phyloP scores from a whole-genome alignment of 2,329 filamentous ascomycete species.

The Aspergillus sp. region DNA sequence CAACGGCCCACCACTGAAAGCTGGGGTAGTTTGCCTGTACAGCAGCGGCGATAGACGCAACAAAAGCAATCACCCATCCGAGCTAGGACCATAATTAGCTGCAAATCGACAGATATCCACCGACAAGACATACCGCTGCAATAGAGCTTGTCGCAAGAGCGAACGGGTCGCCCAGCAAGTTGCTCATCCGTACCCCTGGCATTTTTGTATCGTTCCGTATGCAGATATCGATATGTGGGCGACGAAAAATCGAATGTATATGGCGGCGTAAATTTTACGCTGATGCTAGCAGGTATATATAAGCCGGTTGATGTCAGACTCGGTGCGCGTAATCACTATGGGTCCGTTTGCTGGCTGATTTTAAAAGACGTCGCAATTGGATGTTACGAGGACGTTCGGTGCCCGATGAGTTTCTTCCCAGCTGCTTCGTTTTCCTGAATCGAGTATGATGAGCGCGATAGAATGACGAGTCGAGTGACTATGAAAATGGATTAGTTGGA shows the following conservation, averaged over 20 bases:
- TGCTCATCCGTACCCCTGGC: constrained; percentile 70
- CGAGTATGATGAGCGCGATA: not conserved
- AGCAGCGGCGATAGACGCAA: constrained; percentile 75
- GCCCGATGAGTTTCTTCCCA: not conserved
- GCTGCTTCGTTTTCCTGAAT: not conserved
- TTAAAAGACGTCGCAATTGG: not conserved
- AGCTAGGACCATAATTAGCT: constrained; percentile 56
- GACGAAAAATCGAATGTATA: constrained; percentile 20
- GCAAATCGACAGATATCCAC: not conserved
- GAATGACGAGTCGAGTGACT: constrained; percentile 5
- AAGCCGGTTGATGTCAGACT: not conserved
- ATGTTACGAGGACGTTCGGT: constrained; percentile 1
- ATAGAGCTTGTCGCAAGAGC: constrained; percentile 93
- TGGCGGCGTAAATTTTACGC: constrained; percentile 23
- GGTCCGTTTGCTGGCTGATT: not conserved
- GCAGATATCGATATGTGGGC: constrained; percentile 19
- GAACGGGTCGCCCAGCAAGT: constrained; percentile 95
- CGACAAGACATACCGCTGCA: constrained; percentile 66
- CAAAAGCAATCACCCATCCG: constrained; percentile 91
- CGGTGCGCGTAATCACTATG: constrained; percentile 1
- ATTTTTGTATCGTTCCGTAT: constrained; percentile 31
- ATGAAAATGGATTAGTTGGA: constrained; percentile 10
- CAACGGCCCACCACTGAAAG: constrained; percentile 88
- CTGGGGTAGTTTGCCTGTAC: constrained; percentile 66
- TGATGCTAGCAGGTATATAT: constrained; percentile 6